Evolutionary conservation across 495 filamentous ascomycete genomes (phyloP).

Genomic region (Penicillium angulare): DNA sequence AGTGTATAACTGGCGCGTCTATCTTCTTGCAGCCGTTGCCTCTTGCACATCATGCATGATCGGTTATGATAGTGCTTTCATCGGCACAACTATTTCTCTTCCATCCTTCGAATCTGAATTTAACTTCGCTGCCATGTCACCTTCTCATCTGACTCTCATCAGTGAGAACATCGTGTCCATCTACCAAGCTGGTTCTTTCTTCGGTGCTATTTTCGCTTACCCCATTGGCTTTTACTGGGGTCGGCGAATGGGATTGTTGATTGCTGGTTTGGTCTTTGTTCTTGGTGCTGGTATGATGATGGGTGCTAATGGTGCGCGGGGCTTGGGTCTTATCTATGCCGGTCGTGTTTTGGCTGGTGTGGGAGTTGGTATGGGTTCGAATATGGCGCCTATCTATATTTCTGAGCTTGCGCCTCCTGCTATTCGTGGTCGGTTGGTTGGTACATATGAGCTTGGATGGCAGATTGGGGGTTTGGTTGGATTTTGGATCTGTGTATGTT

Average conservation of each 20-base stretch:
- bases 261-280: constrained; percentile 51
- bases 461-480: constrained; percentile 63
- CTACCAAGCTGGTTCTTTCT: constrained; percentile 52
- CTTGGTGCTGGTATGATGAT: constrained; percentile 49
- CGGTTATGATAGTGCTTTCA: constrained; percentile 62
- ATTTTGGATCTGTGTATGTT: constrained; percentile 53
- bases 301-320: constrained; percentile 37
- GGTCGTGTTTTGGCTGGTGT: constrained; percentile 60
- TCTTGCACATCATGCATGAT: constrained; percentile 46
- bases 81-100: constrained; percentile 58
- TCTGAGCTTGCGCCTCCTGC: constrained; percentile 67
- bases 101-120: constrained; percentile 55
- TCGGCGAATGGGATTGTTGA: constrained; percentile 44
- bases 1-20: constrained; percentile 71
- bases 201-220: constrained; percentile 34
- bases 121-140: constrained; percentile 23
- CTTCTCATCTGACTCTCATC: constrained; percentile 9
- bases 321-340: neutral
- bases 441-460: constrained; percentile 64
- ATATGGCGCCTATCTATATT: constrained; percentile 50
- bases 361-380: constrained; percentile 67
- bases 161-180: constrained; percentile 57
- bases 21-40: constrained; percentile 52
- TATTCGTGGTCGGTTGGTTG: constrained; percentile 70
- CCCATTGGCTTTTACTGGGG: constrained; percentile 44